phyloP scores from a whole-genome alignment of 176 grass and related monocot species.

The Oryza meridionalis region DNA sequence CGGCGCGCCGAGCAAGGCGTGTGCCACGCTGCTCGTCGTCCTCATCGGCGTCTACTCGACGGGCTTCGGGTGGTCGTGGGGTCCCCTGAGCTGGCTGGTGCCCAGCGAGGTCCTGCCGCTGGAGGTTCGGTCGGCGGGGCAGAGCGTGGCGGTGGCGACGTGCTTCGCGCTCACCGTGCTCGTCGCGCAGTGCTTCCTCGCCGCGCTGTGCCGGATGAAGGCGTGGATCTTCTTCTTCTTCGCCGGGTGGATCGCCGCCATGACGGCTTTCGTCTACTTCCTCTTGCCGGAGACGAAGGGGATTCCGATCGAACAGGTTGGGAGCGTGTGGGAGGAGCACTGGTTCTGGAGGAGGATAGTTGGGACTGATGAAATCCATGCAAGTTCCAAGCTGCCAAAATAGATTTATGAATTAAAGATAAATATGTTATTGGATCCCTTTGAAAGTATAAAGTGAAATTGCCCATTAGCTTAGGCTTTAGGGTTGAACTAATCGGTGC shows the following conservation, averaged over 20 bases:
- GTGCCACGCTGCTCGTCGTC: constrained; percentile 25
- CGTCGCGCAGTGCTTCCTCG: constrained; percentile 44
- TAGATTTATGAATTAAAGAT: too few species aligned
- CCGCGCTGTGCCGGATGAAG: constrained; percentile 50
- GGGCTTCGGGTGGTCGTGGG: constrained; percentile 55
- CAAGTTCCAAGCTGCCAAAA: too few species aligned
- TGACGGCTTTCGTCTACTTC: constrained; percentile 48
- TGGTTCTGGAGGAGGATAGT: constrained; percentile 51
- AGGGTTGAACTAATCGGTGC: too few species aligned
- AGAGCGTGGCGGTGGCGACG: constrained; percentile 49
- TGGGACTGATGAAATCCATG: not conserved
- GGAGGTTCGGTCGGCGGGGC: constrained; percentile 47
- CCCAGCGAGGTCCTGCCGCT: constrained; percentile 55
- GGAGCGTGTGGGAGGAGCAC: constrained; percentile 42
- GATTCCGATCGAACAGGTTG: constrained; percentile 50
- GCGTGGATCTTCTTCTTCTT: constrained; percentile 60
- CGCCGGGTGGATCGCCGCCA: constrained; percentile 38
- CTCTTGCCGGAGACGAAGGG: constrained; percentile 52
- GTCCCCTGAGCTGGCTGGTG: constrained; percentile 56
- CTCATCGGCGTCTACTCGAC: constrained; percentile 51
- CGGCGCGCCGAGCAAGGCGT: constrained; percentile 15
- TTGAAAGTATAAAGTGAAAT: too few species aligned
- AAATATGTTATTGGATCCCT: too few species aligned
- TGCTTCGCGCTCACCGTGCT: constrained; percentile 44
- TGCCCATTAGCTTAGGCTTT: too few species aligned